Percentiles rank a stretch among this genome's conserved stretches.
phyloP scores from a whole-genome alignment of 345 rosid species.

The Citrus maxima region DNA sequence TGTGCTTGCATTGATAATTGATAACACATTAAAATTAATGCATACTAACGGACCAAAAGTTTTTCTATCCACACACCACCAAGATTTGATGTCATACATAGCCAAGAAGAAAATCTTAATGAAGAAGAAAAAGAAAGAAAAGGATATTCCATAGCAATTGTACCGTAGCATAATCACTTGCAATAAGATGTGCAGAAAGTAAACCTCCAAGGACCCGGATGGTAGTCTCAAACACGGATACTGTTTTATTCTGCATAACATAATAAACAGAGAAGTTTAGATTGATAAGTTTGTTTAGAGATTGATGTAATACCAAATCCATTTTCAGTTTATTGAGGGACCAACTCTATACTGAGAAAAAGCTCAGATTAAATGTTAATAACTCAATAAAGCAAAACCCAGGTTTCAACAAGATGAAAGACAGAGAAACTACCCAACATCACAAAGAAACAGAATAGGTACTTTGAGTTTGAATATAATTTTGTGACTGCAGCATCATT shows the following conservation, averaged over 20 bases:
- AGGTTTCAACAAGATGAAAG: not conserved
- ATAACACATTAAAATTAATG: not conserved
- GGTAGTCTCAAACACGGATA: conserved; percentile 86
- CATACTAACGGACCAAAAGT: not conserved
- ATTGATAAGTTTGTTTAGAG: not conserved
- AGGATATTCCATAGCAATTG: not conserved
- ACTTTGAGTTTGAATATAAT: not conserved
- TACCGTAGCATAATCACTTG: conserved; percentile 98
- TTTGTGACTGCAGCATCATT: not conserved
- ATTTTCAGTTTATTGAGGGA: not conserved
- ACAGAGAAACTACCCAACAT: not conserved
- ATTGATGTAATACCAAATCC: not conserved
- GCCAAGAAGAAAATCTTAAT: conserved; percentile 6
- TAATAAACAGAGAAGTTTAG: conserved; percentile 18
- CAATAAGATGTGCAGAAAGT: conserved; percentile 97
- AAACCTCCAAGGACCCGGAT: conserved; percentile 95
- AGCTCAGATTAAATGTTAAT: not conserved
- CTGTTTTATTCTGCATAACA: conserved; percentile 86
- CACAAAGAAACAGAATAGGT: not conserved
- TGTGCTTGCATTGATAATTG: not conserved
- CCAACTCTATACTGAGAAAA: not conserved
- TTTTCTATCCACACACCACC: not conserved
- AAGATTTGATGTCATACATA: not conserved
- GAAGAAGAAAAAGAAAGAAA: conserved; percentile 5
- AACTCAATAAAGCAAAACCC: not conserved